Conservation (phyloP, 202 grass and related monocot species). For the Musa balbisiana region DNA sequence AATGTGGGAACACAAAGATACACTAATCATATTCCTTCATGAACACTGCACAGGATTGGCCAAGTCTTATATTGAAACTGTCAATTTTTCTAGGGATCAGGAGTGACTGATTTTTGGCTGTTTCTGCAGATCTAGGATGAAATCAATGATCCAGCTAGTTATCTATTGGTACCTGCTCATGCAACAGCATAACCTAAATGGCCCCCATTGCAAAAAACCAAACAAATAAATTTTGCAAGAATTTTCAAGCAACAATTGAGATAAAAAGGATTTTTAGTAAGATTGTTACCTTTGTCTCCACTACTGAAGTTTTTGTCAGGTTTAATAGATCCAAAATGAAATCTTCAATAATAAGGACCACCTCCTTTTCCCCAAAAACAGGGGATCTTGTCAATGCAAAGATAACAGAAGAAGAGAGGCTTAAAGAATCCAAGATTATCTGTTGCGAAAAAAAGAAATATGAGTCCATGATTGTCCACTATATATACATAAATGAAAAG, state of each 20-base stretch:
- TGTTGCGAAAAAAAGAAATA: slow-evolving; percentile 30
- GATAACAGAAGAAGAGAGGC: slow-evolving; percentile 52
- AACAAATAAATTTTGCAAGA: not conserved
- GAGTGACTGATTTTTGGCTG: not conserved
- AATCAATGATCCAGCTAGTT: not conserved
- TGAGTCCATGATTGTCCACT: not conserved
- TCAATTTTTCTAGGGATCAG: not conserved
- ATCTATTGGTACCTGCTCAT: not conserved
- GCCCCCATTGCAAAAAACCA: not conserved
- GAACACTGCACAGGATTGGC: not conserved
- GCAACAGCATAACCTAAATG: not conserved
- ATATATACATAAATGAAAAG: not conserved
- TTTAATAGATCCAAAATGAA: slow-evolving; percentile 50
- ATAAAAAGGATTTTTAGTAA: slow-evolving; percentile 12
- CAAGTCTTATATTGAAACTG: not conserved
- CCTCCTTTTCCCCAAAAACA: slow-evolving; percentile 18
- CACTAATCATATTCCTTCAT: not conserved
- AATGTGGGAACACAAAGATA: not conserved
- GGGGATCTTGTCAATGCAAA: slow-evolving; percentile 35
- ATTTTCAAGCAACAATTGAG: slow-evolving; percentile 10
- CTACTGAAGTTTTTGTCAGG: slow-evolving; percentile 47
- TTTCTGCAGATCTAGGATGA: not conserved
- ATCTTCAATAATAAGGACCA: slow-evolving; percentile 31
- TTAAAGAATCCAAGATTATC: slow-evolving; percentile 61
- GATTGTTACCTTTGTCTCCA: slow-evolving; percentile 47